Evolutionary conservation across 192 early-diverging fungal species (phyloP), one percentile per base, ranked within the genome.

Genomic region (Podila clonocystis): DNA sequence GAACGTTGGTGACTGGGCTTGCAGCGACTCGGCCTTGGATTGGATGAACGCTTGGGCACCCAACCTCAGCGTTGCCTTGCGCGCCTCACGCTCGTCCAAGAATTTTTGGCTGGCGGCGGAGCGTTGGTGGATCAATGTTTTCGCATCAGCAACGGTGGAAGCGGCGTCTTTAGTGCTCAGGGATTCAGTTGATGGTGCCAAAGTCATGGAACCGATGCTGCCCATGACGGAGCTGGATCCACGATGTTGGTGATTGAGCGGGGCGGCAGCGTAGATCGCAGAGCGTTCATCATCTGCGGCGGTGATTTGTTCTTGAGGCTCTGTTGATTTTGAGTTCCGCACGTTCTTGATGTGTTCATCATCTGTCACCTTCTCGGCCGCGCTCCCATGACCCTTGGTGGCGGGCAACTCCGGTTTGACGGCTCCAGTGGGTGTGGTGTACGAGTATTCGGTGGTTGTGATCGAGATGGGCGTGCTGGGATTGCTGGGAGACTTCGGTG

Each of bases 41-140:
- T 49, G 20, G 38, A 79, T 68, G 28, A 79, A 61, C 9, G 75
- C 63, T 5, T 71, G 65, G 0, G 75, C 64, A 3, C 75, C 75
- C 38, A 57, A 58, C 15, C 70, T 58, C 33, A 79, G 24, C 0
- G 67, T 72, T 0, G 69, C 75, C 50, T 63, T 66, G 5, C 75
- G 68, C 1, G 70, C 45, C 17, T 77, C 75, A 12, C 48, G 63
- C 36, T 70, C 75, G 5, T 70, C 63, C 22, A 77, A n/a, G 48
- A 65, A 73, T 57, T 34, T 60, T 65, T 73, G 62, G 3, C 50
- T 65, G 63, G 36, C 48, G 22, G 36, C 48, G 11, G 41, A 65
- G 1, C 38, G 26, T 57, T 50, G 67, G 15, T 15, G 66, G 6
- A 41, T n/a, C 52, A 0, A 15, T 6, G 57, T 28, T 63, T 34